Evolutionary conservation across 768 basidiomycete genomes (phyloP), one percentile per base, ranked within the genome.

Genomic region (Podaxis sp.): DNA sequence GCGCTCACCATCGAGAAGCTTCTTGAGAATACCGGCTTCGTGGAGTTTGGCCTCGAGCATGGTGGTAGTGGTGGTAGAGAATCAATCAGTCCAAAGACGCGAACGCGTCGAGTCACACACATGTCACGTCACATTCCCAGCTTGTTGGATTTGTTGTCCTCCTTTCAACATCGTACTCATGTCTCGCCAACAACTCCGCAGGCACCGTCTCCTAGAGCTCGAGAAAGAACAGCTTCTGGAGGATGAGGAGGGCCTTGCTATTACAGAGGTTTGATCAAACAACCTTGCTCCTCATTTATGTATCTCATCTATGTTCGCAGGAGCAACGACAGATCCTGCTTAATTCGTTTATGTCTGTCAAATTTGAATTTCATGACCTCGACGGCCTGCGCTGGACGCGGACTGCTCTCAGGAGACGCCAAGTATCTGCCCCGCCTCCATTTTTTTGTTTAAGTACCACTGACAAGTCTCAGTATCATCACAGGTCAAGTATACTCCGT

Each of bases 11-110:
- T 99, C 96, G 10, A 99, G 81, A 50, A 99, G 81, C 69, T 92
- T 93, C 75, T 98, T 98, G 64, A 98, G 81, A 3, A 88, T 86
- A 4, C 88, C 88, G 5, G 96, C 95, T 76, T 94, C 89, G 58
- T 83, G 79, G 50, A 98, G 83, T 71, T 89, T 90, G 28, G 96
- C 96, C 88, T 98, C 96, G 59, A 93, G 82, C 91, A 93, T 93
- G 63, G 69, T 73, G 67, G 38, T 59, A 23, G 69, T 73, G 66
- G 38, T 59, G 25, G 47, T 23, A 25, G 36, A 50, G 57, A 50
- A 37, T 21, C 46, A 28, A 50, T 58, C 23, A 35, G 18, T 25
- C n/a, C 28, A 25, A 23, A 50, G 28, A 50, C 57, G 57, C 57
- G 57, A 38, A n/a, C 48, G 38, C 57, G 57, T 59, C 13, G 21